Percentiles rank a stretch among this genome's conserved stretches.
Evolutionary conservation across 2,329 filamentous ascomycete genomes (phyloP).

Genomic region (Aspergillus neoniger): DNA sequence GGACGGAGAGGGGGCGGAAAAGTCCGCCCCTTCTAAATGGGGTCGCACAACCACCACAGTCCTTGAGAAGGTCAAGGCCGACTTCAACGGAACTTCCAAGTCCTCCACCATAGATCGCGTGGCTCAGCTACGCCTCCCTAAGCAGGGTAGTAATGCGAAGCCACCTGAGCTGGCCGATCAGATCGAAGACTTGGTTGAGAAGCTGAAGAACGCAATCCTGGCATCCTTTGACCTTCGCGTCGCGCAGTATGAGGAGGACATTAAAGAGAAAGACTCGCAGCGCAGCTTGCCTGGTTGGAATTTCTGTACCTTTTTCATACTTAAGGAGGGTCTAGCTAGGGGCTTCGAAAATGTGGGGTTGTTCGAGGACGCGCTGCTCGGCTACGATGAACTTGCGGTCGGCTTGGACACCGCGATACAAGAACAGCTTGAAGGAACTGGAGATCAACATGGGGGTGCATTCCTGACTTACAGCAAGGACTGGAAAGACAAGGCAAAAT

Average conservation of each 20-base stretch:
- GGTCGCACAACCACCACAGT: conserved; percentile 77
- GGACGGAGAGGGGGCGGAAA: conserved; percentile 69
- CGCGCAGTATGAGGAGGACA: conserved; percentile 93
- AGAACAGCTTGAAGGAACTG: conserved; percentile 66
- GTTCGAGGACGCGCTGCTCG: conserved; percentile 90
- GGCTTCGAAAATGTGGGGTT: conserved; percentile 96
- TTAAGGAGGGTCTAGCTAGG: conserved; percentile 90
- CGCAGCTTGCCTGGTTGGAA: conserved; percentile 92
- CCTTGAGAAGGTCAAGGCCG: conserved; percentile 82
- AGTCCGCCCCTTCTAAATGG: conserved; percentile 70
- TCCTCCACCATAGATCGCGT: conserved; percentile 73
- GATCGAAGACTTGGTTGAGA: conserved; percentile 80
- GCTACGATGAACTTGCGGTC: conserved; percentile 90
- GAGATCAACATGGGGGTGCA: conserved; percentile 68
- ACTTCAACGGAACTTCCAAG: conserved; percentile 83
- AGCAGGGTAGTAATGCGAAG: conserved; percentile 57
- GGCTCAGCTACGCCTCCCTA: conserved; percentile 76
- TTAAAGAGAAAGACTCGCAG: conserved; percentile 89
- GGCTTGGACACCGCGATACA: conserved; percentile 80
- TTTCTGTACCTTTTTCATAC: conserved; percentile 97
- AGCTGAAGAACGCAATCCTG: conserved; percentile 84
- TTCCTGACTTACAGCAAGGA: conserved; percentile 75
- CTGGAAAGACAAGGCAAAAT: conserved; percentile 62
- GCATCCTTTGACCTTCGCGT: conserved; percentile 89
- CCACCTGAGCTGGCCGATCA: conserved; percentile 77